These are phyloP conservation scores for Symbiodinium pilosum DNA, from an alignment of 73 alveolate genomes.

Conservation along the genomic window DNA sequence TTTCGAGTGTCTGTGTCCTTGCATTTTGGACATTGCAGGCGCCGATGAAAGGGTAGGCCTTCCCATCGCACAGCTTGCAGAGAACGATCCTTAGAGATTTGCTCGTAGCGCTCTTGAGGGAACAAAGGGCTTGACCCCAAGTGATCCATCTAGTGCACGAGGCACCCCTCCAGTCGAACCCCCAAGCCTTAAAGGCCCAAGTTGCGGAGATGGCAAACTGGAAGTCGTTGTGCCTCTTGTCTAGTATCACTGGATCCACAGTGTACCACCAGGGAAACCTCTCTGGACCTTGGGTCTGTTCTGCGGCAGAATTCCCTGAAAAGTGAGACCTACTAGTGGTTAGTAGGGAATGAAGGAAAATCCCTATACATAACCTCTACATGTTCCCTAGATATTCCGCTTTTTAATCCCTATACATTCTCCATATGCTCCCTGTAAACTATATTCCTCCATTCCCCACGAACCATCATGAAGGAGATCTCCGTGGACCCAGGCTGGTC, in stretches of 20 bases:
- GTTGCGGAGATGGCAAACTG: constrained; percentile 43
- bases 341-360: too few species aligned
- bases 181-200: neutral
- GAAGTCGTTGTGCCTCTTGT: constrained; percentile 29
- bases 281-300: constrained; percentile 12
- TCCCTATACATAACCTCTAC: too few species aligned
- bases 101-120: too few species aligned
- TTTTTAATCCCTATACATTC: too few species aligned
- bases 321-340: too few species aligned
- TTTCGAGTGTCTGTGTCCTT: neutral
- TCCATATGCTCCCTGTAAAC: too few species aligned
- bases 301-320: neutral
- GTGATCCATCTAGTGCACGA: too few species aligned
- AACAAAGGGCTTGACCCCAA: too few species aligned
- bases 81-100: constrained; percentile 18
- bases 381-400: too few species aligned
- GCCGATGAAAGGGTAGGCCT: constrained; percentile 23
- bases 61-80: constrained; percentile 46
- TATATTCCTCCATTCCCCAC: too few species aligned
- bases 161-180: too few species aligned
- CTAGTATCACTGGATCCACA: constrained; percentile 19
- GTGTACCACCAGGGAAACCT: constrained; percentile 78
- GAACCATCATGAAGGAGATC: too few species aligned
- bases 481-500: constrained; percentile 40
- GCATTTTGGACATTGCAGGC: constrained; percentile 20